Evolutionary conservation across 129 eudicot genomes (phyloP).

Genomic region (Escallonia herrerae): DNA sequence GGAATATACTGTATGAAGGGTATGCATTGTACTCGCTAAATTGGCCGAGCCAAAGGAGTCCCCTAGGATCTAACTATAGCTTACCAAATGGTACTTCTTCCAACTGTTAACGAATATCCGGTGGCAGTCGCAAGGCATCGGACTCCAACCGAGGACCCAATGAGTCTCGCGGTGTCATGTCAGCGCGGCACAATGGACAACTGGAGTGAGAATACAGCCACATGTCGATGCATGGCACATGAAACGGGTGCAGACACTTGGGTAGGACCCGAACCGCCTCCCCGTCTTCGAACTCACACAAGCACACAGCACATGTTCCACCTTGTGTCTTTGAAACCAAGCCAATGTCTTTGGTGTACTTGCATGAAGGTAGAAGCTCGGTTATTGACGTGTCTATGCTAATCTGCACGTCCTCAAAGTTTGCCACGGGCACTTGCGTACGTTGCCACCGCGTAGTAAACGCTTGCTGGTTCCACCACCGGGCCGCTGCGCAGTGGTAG

Average conservation of each 20-base stretch:
- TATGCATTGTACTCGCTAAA: no score
- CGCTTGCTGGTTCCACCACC: conserved; percentile 17
- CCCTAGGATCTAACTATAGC: no score
- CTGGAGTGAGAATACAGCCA: conserved; percentile 50
- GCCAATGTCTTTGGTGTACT: conserved; percentile 29
- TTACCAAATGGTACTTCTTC: no score
- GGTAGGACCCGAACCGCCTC: conserved; percentile 48
- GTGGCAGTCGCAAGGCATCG: no score
- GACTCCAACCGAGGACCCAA: no score
- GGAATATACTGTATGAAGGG: no score
- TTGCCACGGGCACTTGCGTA: conserved; percentile 17
- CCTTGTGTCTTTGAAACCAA: background rate
- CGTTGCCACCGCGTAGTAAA: conserved; percentile 4
- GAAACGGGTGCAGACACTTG: conserved; percentile 50
- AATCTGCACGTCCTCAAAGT: no score
- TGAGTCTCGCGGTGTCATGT: conserved; percentile 2
- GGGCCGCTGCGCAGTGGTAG: conserved; percentile 36
- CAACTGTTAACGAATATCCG: no score
- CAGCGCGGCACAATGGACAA: conserved; percentile 63
- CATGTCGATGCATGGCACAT: conserved; percentile 50
- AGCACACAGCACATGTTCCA: conserved; percentile 45
- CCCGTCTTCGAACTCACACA: conserved; percentile 49
- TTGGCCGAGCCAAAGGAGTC: no score
- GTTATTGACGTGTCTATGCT: conserved; percentile 9
- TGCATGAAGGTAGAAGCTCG: conserved; percentile 16